Conservation (phyloP, 306 rosid species). For the Corylus americana region DNA sequence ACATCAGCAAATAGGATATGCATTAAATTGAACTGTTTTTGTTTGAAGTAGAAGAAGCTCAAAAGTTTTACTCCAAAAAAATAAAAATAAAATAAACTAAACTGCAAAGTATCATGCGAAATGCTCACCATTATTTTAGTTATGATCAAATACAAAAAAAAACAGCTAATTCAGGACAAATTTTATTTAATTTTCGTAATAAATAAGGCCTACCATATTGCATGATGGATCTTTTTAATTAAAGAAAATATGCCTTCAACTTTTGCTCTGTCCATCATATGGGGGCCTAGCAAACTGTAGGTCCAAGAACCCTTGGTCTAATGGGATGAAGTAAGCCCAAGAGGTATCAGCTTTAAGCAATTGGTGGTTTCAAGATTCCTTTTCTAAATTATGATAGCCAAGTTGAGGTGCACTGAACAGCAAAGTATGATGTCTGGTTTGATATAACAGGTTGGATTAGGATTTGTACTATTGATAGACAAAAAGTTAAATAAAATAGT, state of each 20-base stretch:
- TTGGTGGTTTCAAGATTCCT: neutral
- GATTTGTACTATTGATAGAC: neutral
- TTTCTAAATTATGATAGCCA: neutral
- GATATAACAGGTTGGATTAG: neutral
- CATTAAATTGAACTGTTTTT: no score
- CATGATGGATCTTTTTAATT: no score
- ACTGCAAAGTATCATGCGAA: no score
- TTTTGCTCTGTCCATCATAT: neutral
- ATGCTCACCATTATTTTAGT: no score
- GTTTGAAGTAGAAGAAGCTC: no score
- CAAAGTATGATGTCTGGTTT: neutral
- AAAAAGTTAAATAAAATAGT: neutral
- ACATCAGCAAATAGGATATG: no score
- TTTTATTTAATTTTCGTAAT: no score
- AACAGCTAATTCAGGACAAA: no score
- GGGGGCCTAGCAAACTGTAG: neutral
- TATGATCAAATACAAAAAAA: no score
- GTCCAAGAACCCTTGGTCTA: neutral
- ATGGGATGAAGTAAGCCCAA: neutral
- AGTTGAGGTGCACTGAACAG: neutral
- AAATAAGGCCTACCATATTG: no score
- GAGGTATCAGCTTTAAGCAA: neutral
- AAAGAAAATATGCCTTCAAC: neutral
- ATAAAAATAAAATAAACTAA: no score
- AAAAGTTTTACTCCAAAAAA: no score